Base-by-base conservation (phyloP, 257 asterid genomes). In the Scutellaria baicalensis region DNA sequence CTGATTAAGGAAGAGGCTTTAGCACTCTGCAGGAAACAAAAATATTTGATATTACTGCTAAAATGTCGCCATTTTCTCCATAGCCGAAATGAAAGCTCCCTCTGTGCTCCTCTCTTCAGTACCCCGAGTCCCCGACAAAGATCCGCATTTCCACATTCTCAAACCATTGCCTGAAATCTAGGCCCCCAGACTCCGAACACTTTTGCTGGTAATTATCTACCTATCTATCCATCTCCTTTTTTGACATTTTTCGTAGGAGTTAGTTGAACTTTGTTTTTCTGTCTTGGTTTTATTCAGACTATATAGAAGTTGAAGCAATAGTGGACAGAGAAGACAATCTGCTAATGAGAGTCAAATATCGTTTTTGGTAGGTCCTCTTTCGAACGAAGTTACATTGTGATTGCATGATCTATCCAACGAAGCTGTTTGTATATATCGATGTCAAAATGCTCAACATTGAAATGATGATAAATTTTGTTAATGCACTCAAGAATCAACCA, bases 301-400 rank as follows among this genome's bases (percentile, higher is more conserved):
- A 79, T 68, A 57, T 74, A 44, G 86, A 88, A 79, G 86, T 88
- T 66, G 88, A 83, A 69, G 82, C 64, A 17, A 83, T 88, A 91
- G 39, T 84, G n/a, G n/a, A 68, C 60, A 59, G 39, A 80, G 85
- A 66, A 76, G 20, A 47, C 20, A 27, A 27, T 27, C 33, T 27
- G 33, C 33, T 27, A 27, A 27, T 3, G 33, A 27, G 33, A 3
- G 33, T 27, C 1, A 27, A 27, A 27, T n/a, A n/a, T n/a, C n/a
- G n/a, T n/a, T n/a, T 23, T 27, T 27, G 1, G 33, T 27, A 27
- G 33, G 33, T 27, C 33, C 33, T 27, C 33, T 27, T 27, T 0
- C 33, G 3, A 27, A 27, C 3, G 33, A 27, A 27, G 33, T 27
- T 27, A 2, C 33, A 27, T 27, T 27, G 33, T 27, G 33, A 3